Base-by-base conservation (phyloP, 345 rosid species). In the Citrus cavaleriei region DNA sequence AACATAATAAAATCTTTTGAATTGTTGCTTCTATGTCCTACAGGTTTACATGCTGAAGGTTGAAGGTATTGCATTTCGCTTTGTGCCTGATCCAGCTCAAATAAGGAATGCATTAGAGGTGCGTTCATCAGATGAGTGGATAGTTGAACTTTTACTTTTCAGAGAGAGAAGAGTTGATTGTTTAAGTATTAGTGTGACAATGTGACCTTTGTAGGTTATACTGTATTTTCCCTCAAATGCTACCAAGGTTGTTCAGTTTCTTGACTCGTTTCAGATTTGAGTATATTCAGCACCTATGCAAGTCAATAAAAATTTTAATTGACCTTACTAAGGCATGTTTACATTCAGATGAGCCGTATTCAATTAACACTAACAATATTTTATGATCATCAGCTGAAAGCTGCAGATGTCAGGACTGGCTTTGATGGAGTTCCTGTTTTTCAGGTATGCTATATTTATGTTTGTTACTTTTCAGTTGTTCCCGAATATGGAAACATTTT, bases 391-490 rank as follows among this genome's bases (percentile, higher is more conserved):
- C 86, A 93, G 98, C 79, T 93, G 79, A 92, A 93, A 88, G 81
- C 91, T 65, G 77, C 90, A 16, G 86, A 76, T 85, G 73, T 70
- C 42, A 91, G 80, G 80, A 83, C 72, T 75, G 93, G 92, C 37
- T 95, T 95, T 78, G 98, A 95, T 86, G 98, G 98, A 86, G 99
- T 95, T 84, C 99, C 99, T 3, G 91, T 95, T 77, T 95, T 95
- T 73, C 98, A 95, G 98, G 99, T 95, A 83, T 4, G 82, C 68
- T 65, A 6, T 19, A 55, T 34, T 59, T 6, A 27, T 70, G 30
- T 27, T 25, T n/a, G 77, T 14, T 46, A 46, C 51, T 46, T 13
- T 12, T 46, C 51, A 49, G 63, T 30, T 72, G 32, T 68, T 34
- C 32, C 21, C 59, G 40, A 70, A 28, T 28, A 14, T n/a, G n/a